Evolutionary conservation across 352 stramenopile genomes (phyloP).

Genomic region (Globisporangium orthogonon): DNA sequence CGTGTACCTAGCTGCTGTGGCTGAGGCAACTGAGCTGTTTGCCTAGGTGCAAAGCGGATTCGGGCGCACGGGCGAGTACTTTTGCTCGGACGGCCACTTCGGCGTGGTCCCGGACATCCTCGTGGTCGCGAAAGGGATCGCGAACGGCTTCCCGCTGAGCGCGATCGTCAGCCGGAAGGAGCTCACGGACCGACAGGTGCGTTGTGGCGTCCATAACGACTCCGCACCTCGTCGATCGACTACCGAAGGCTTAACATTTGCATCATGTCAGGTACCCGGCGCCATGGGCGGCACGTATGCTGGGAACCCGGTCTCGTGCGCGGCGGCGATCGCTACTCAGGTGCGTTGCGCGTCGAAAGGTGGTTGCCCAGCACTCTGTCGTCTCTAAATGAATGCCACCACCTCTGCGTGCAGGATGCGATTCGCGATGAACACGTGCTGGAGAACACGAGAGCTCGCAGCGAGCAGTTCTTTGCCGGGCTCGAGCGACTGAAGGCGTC

Average conservation of each 20-base stretch:
- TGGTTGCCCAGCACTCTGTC: too few relatives aligned
- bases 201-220: background rate
- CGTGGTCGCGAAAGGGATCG: slow-evolving; percentile 92
- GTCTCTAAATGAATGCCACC: too few relatives aligned
- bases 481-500: slow-evolving; percentile 73
- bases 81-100: slow-evolving; percentile 79
- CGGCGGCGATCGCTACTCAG: slow-evolving; percentile 82
- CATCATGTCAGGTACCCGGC: slow-evolving; percentile 41
- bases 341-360: background rate
- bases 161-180: slow-evolving; percentile 85
- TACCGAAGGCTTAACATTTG: background rate
- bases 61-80: slow-evolving; percentile 83
- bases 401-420: slow-evolving; percentile 36
- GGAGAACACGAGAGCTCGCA: slow-evolving; percentile 69
- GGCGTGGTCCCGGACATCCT: slow-evolving; percentile 89
- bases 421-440: slow-evolving; percentile 90
- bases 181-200: slow-evolving; percentile 62
- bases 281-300: slow-evolving; percentile 92
- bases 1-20: too few relatives aligned
- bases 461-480: slow-evolving; percentile 61
- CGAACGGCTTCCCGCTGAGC: slow-evolving; percentile 88
- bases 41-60: slow-evolving; percentile 77
- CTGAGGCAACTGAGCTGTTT: background rate
- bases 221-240: background rate
- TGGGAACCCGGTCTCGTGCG: slow-evolving; percentile 90